Base-by-base conservation (phyloP, 192 early-diverging fungal species). In the Linnemannia exigua region DNA sequence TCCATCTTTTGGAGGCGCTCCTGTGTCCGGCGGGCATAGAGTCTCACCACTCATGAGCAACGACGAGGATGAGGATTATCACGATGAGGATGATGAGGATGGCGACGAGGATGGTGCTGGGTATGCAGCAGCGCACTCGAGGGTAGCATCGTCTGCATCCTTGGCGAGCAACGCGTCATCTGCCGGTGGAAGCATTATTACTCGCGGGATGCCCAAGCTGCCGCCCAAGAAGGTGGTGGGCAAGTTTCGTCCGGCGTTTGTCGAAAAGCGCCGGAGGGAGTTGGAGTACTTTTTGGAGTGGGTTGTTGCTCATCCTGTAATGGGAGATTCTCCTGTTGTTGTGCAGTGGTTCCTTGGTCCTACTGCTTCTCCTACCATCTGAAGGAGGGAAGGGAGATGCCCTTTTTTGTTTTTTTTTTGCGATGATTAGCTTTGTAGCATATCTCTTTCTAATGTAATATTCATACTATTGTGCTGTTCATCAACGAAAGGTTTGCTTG, bases 211-310 rank as follows among this genome's bases (percentile, higher is more conserved):
- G 71, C 90, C 90, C 35, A 88, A 90, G 35, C 67, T 91, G 15
- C 90, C 90, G 1, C 90, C 90, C 25, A 91, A 91, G 72, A 89
- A 89, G 37, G 86, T 91, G 0, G 88, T 91, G 20, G 82, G 82
- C 46, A 90, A 89, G 71, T 91, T 91, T 66, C 82, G 80, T 19
- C 90, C 90, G 2, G 79, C 84, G 19, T 91, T 91, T 87, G 75
- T 91, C 28, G 90, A 91, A 71, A 88, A 89, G 66, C 67, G 90
- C 48, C 77, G 89, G 47, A 68, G 89, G 14, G 90, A 91, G 67
- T 61, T 91, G 19, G 89, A 91, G 66, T 91, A 91, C 75, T 91
- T 91, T 79, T 84, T 91, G 58, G 88, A 89, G 58, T 91, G 88
- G 82, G 81, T 91, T 16, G 84, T 89, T n/a, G 80, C 90, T 22